phyloP scores from a whole-genome alignment of 192 early-diverging fungal genomes.

The Backusella circina region DNA sequence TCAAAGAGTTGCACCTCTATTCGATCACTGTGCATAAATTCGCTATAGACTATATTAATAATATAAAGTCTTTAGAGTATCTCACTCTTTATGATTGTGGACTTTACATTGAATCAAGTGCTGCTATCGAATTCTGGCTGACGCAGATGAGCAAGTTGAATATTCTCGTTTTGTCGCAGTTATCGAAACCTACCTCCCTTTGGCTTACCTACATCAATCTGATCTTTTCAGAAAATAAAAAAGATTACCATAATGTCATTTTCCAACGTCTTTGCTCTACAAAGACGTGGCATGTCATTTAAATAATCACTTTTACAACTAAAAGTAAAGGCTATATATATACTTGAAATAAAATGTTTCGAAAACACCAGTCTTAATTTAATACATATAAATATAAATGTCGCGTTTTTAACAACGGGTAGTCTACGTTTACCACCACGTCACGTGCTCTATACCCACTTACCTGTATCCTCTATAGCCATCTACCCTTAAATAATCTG shows the following conservation, averaged over 20 bases:
- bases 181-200: neutral
- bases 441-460: too few relatives aligned
- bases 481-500: too few relatives aligned
- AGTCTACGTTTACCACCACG: too few relatives aligned
- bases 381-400: too few relatives aligned
- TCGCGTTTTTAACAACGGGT: too few relatives aligned
- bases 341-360: neutral
- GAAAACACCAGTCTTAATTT: too few relatives aligned
- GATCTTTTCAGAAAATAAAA: neutral
- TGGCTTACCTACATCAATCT: neutral
- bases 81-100: neutral
- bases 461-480: too few relatives aligned
- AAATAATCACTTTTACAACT: neutral
- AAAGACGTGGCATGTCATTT: neutral
- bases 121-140: neutral
- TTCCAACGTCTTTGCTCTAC: neutral
- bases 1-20: neutral
- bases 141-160: neutral
- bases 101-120: neutral
- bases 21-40: neutral
- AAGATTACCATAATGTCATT: neutral
- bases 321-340: neutral
- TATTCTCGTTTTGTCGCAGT: neutral
- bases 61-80: neutral
- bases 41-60: neutral